phyloP scores from a whole-genome alignment of 306 rosid genomes.

The Abrus precatorius region DNA sequence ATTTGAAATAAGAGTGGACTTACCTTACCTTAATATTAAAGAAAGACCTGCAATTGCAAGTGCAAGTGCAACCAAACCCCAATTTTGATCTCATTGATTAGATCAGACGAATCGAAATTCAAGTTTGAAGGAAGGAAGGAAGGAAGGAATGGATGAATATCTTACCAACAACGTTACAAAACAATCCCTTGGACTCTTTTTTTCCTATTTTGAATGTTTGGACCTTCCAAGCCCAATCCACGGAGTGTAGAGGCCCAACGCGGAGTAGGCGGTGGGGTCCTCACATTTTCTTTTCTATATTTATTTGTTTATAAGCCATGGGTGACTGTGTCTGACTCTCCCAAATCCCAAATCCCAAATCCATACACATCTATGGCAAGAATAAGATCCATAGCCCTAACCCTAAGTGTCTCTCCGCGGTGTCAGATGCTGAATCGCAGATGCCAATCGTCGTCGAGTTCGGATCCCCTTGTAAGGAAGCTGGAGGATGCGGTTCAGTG shows the following conservation, averaged over 20 bases:
- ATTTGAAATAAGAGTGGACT: background rate
- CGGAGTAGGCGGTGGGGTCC: background rate
- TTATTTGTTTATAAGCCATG: too few species aligned
- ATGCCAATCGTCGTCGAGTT: background rate
- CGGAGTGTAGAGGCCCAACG: background rate
- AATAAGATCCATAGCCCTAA: background rate
- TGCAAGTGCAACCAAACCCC: slow-evolving; percentile 15
- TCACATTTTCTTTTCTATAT: too few species aligned
- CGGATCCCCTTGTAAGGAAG: slow-evolving; percentile 66
- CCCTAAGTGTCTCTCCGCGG: background rate
- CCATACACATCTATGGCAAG: too few species aligned
- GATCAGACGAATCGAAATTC: background rate
- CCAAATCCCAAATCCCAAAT: too few species aligned
- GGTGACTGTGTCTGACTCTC: too few species aligned
- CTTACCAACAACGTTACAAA: background rate
- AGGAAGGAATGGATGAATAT: background rate
- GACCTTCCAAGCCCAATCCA: background rate
- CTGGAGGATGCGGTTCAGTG: slow-evolving; percentile 78
- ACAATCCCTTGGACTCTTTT: background rate
- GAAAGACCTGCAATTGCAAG: background rate
- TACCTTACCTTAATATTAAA: slow-evolving; percentile 35
- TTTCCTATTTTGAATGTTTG: slow-evolving; percentile 2
- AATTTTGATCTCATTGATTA: slow-evolving; percentile 42
- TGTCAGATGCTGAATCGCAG: background rate
- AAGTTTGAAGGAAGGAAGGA: background rate